phyloP scores from a whole-genome alignment of 2,329 filamentous ascomycete genomes.

The Neodidymelliopsis sp. region DNA sequence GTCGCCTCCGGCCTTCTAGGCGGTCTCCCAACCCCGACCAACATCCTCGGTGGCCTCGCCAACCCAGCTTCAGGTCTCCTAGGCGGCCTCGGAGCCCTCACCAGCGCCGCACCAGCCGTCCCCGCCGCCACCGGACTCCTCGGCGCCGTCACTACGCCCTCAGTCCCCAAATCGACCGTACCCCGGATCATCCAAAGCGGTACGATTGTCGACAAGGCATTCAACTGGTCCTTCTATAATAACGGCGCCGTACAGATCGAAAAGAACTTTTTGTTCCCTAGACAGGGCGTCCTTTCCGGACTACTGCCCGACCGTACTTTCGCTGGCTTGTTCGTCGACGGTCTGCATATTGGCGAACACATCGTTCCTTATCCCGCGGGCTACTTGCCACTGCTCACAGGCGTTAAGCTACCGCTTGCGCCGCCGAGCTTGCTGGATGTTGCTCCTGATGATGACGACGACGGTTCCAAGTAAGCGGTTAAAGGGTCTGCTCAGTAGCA shows the following conservation, averaged over 20 bases:
- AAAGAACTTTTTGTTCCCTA: constrained; percentile 23
- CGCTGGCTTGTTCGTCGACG: constrained; percentile 23
- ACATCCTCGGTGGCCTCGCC: neutral
- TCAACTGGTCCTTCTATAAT: constrained; percentile 25
- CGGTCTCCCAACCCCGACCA: neutral
- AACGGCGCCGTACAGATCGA: constrained; percentile 25
- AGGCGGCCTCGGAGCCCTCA: neutral
- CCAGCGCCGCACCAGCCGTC: constrained; percentile 1
- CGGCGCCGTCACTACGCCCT: neutral
- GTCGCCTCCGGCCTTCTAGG: no score
- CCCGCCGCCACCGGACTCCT: constrained; percentile 3
- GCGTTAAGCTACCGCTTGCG: constrained; percentile 10
- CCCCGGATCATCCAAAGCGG: constrained; percentile 18
- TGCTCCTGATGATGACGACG: neutral
- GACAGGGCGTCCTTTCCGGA: constrained; percentile 17
- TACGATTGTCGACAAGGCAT: constrained; percentile 18
- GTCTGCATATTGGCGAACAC: constrained; percentile 26
- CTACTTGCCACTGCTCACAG: constrained; percentile 12
- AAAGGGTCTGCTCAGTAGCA: no score
- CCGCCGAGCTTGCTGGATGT: constrained; percentile 6
- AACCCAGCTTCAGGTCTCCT: neutral
- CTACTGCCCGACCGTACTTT: constrained; percentile 21
- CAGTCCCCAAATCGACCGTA: neutral
- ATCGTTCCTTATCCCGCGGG: constrained; percentile 21
- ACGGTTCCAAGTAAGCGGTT: no score